Base-by-base conservation (phyloP, 1,284 basidiomycete species). In the Cryptococcus deneoformans region DNA sequence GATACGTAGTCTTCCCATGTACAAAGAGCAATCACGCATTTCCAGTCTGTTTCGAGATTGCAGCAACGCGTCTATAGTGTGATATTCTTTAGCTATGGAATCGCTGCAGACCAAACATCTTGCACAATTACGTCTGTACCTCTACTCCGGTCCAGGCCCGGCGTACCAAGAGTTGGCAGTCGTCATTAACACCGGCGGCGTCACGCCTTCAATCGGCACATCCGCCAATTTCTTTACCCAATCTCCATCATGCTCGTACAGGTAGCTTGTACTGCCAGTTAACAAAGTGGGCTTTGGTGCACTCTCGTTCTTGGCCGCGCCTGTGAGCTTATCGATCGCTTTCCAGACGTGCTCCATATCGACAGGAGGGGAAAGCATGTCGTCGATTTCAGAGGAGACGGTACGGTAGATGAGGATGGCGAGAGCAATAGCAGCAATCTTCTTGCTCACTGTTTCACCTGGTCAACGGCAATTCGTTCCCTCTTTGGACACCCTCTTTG, bases 151-250 rank as follows among this genome's bases (percentile, higher is more conserved):
- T 29, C 69, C 69, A 20, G 68, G 66, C 38, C 69, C 70, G 11
- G 62, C 68, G 43, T 62, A 65, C 34, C 54, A 66, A 51, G 59
- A 52, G 54, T 69, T 67, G n/a, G 65, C 55, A n/a, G 62, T 66
- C 12, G 71, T 73, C 68, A 73, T 65, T 36, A 71, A 53, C 10
- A 71, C 71, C 34, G 59, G 69, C 3, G 71, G 60, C 7, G 68
- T 63, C 1, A 66, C 68, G 34, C 51, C 50, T 14, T 60, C 55
- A 44, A 70, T 65, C 9, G 71, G 71, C 7, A 71, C 65, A 48
- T 63, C 57, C 5, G 68, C 57, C 10, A 58, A 56, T 3, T 61
- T 54, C 16, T 56, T 54, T 3, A 65, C 35, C 8, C 58, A 52
- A 24, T 46, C 55, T 9, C 53, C 50, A 6, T 42, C 58, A 10